These are phyloP conservation scores for Penicillium malachiteum DNA, from an alignment of 495 filamentous ascomycete genomes.

Conservation along the genomic window DNA sequence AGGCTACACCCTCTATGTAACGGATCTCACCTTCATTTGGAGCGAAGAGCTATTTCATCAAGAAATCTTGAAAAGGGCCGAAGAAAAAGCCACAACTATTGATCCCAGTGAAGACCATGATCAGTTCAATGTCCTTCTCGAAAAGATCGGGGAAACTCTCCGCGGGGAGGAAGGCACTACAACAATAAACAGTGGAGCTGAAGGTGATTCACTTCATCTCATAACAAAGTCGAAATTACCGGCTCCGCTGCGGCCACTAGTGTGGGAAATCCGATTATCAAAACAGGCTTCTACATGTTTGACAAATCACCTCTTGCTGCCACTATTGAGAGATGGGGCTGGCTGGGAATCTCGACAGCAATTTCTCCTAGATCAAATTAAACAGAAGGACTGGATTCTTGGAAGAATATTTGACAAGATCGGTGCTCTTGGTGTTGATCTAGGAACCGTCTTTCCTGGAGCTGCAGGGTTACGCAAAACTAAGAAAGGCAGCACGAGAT, in stretches of 20 bases:
- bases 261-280: slow-evolving; percentile 63
- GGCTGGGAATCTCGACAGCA: slow-evolving; percentile 48
- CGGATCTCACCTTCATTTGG: slow-evolving; percentile 88
- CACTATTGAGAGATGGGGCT: slow-evolving; percentile 62
- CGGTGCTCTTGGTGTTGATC: slow-evolving; percentile 64
- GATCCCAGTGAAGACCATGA: slow-evolving; percentile 76
- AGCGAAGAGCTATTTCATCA: slow-evolving; percentile 62
- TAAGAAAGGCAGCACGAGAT: slow-evolving; percentile 33
- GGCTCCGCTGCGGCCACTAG: slow-evolving; percentile 62
- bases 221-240: slow-evolving; percentile 62
- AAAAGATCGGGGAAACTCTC: slow-evolving; percentile 67
- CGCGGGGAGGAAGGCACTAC: slow-evolving; percentile 39
- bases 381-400: slow-evolving; percentile 79
- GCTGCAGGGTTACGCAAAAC: slow-evolving; percentile 45
- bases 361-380: slow-evolving; percentile 58
- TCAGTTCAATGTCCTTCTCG: slow-evolving; percentile 70
- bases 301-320: slow-evolving; percentile 64
- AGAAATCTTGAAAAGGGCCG: slow-evolving; percentile 64
- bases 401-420: slow-evolving; percentile 74
- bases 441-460: slow-evolving; percentile 69
- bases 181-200: slow-evolving; percentile 25
- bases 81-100: slow-evolving; percentile 69
- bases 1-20: slow-evolving; percentile 73
- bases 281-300: slow-evolving; percentile 54
- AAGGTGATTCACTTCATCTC: slow-evolving; percentile 49